Percentiles rank a stretch among this genome's conserved stretches.
Evolutionary conservation across 2,329 filamentous ascomycete species (phyloP).

Genomic region (Chrysoporthe puriensis): DNA sequence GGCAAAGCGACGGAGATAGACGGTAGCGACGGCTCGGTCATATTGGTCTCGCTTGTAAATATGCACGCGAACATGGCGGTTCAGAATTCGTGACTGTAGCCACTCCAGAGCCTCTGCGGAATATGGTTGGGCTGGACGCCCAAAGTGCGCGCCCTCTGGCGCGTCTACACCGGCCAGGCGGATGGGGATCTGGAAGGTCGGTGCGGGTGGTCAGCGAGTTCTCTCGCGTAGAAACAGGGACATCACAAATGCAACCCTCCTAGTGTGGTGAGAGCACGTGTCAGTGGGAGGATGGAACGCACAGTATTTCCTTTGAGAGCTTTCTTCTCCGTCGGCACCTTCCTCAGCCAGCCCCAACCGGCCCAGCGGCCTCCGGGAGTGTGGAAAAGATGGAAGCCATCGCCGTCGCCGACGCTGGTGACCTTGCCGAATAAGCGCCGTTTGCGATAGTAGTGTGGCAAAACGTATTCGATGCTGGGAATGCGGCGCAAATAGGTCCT

Average conservation of each 20-base stretch:
- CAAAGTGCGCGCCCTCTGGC: constrained; percentile 91
- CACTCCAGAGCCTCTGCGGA: constrained; percentile 79
- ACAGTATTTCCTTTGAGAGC: constrained; percentile 79
- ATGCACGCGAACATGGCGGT: constrained; percentile 77
- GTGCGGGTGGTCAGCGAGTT: not conserved
- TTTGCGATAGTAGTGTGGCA: constrained; percentile 72
- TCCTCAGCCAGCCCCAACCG: constrained; percentile 92
- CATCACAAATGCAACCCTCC: not conserved
- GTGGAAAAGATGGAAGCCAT: constrained; percentile 93
- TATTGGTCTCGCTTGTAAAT: constrained; percentile 90
- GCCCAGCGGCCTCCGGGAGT: constrained; percentile 86
- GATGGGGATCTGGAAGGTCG: constrained; percentile 71
- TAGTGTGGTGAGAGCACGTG: not conserved
- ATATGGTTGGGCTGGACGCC: constrained; percentile 82
- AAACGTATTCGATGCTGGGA: constrained; percentile 75
- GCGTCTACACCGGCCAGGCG: constrained; percentile 92
- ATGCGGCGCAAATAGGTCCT: constrained; percentile 82
- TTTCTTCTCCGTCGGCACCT: constrained; percentile 69
- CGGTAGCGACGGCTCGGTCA: constrained; percentile 85
- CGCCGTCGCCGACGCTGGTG: constrained; percentile 93
- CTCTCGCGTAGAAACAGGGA: not conserved
- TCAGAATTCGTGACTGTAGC: constrained; percentile 73
- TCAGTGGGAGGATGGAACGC: constrained; percentile 37
- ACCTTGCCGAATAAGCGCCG: constrained; percentile 82
- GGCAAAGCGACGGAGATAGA: constrained; percentile 69